phyloP scores from a whole-genome alignment of 257 asterid genomes.

The Ilex asprella region DNA sequence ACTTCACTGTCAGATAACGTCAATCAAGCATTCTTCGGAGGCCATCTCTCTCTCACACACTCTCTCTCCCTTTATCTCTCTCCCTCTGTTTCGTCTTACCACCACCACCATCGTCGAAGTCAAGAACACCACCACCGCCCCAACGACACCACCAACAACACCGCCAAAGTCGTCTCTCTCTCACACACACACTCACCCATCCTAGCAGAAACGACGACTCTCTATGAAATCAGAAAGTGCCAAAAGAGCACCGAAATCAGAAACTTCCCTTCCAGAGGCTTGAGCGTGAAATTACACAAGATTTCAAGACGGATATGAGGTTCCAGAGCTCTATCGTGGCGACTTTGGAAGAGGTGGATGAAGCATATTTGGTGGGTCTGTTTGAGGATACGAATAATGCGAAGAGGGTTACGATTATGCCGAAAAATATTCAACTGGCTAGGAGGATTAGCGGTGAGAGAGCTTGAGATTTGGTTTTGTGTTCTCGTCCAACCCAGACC shows the following conservation, averaged over 20 bases:
- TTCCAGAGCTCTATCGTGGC: conserved; percentile 43
- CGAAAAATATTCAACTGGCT: conserved; percentile 39
- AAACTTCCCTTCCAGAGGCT: conserved; percentile 46
- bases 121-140: no score
- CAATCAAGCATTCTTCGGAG: no score
- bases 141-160: no score
- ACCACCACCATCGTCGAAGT: no score
- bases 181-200: no score
- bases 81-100: no score
- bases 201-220: conserved; percentile 40
- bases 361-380: conserved; percentile 34
- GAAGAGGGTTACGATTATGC: conserved; percentile 41
- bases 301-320: conserved; percentile 41
- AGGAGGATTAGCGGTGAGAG: conserved; percentile 42
- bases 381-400: conserved; percentile 36
- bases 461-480: conserved; percentile 3
- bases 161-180: no score
- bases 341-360: conserved; percentile 51
- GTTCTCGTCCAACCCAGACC: no score
- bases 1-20: no score
- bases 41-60: no score
- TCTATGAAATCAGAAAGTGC: conserved; percentile 35
- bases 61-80: no score
- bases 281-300: conserved; percentile 42
- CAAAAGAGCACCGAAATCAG: conserved; percentile 40